Conservation (phyloP, 2,329 filamentous ascomycete genomes). For the Alternaria postmessia region DNA sequence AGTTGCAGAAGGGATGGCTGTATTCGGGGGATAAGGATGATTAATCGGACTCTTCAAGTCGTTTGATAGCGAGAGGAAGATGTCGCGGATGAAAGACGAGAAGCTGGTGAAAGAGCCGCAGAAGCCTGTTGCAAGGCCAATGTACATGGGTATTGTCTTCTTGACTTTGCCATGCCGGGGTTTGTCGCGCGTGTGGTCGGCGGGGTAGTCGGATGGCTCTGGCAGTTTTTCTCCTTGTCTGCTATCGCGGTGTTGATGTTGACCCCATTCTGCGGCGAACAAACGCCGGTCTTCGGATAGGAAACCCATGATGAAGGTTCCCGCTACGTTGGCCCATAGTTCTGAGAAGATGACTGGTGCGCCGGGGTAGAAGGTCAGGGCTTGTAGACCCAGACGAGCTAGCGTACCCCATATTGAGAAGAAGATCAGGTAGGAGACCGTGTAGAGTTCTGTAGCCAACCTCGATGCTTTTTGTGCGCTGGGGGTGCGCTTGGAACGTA, state of each 20-base stretch:
- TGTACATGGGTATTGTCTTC: slow-evolving; percentile 87
- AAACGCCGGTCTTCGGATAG: slow-evolving; percentile 79
- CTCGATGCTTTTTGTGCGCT: slow-evolving; percentile 31
- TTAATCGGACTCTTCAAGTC: slow-evolving; percentile 65
- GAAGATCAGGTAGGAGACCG: slow-evolving; percentile 80
- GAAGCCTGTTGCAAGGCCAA: slow-evolving; percentile 85
- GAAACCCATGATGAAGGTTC: slow-evolving; percentile 85
- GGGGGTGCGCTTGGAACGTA: slow-evolving; percentile 20
- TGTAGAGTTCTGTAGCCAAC: slow-evolving; percentile 61
- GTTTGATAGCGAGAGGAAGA: slow-evolving; percentile 81
- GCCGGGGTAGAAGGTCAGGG: slow-evolving; percentile 79
- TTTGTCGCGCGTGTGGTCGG: slow-evolving; percentile 20
- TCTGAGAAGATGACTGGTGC: slow-evolving; percentile 77
- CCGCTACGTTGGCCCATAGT: slow-evolving; percentile 87
- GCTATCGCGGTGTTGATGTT: slow-evolving; percentile 5
- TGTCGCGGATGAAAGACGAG: slow-evolving; percentile 82
- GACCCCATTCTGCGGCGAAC: slow-evolving; percentile 73
- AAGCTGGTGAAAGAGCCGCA: slow-evolving; percentile 92
- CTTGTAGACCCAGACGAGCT: slow-evolving; percentile 80
- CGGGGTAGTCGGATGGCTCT: slow-evolving; percentile 24
- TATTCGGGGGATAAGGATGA: slow-evolving; percentile 39
- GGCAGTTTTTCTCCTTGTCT: slow-evolving; percentile 17
- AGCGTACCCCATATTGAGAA: slow-evolving; percentile 88
- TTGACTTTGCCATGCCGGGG: slow-evolving; percentile 64
- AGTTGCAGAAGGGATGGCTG: slow-evolving; percentile 39